Evolutionary conservation across 2,329 filamentous ascomycete genomes (phyloP).

Genomic region (Fonsecaea multimorphosa): DNA sequence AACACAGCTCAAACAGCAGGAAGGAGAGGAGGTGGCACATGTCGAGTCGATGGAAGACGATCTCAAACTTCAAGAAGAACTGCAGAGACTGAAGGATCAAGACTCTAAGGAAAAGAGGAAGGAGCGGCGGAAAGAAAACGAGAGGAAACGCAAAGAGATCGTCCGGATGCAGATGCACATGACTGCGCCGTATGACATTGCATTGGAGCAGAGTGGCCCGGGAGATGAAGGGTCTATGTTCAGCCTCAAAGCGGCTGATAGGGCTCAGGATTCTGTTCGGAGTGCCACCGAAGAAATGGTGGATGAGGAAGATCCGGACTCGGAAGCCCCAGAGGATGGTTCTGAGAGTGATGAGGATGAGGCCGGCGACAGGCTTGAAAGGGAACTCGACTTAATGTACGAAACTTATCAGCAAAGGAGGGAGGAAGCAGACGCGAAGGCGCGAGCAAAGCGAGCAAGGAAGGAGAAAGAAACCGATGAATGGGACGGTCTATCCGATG

Average conservation of each 20-base stretch:
- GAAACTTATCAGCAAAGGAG: slow-evolving; percentile 81
- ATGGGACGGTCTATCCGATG: slow-evolving; percentile 85
- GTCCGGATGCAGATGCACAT: slow-evolving; percentile 98
- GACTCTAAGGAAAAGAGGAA: slow-evolving; percentile 79
- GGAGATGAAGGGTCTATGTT: slow-evolving; percentile 85
- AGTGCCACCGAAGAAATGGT: slow-evolving; percentile 81
- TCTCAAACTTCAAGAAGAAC: slow-evolving; percentile 83
- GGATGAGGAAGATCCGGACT: slow-evolving; percentile 59
- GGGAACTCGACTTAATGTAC: slow-evolving; percentile 86
- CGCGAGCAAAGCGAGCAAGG: slow-evolving; percentile 85
- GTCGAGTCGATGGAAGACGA: slow-evolving; percentile 95
- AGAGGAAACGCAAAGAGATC: slow-evolving; percentile 91
- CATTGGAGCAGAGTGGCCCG: slow-evolving; percentile 82
- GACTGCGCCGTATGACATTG: slow-evolving; percentile 93
- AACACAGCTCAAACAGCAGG: slow-evolving; percentile 49
- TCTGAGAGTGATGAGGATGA: slow-evolving; percentile 72
- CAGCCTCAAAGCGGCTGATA: slow-evolving; percentile 79
- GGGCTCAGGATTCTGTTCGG: slow-evolving; percentile 70
- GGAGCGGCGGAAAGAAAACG: slow-evolving; percentile 85
- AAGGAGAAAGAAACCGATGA: slow-evolving; percentile 83
- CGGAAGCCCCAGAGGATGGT: slow-evolving; percentile 67
- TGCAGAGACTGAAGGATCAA: slow-evolving; percentile 81
- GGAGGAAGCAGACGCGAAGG: slow-evolving; percentile 81
- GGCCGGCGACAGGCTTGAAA: slow-evolving; percentile 81
- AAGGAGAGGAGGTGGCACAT: slow-evolving; percentile 76